Conservation (phyloP, 352 stramenopile genomes). For the Thalassiosira exigua region DNA sequence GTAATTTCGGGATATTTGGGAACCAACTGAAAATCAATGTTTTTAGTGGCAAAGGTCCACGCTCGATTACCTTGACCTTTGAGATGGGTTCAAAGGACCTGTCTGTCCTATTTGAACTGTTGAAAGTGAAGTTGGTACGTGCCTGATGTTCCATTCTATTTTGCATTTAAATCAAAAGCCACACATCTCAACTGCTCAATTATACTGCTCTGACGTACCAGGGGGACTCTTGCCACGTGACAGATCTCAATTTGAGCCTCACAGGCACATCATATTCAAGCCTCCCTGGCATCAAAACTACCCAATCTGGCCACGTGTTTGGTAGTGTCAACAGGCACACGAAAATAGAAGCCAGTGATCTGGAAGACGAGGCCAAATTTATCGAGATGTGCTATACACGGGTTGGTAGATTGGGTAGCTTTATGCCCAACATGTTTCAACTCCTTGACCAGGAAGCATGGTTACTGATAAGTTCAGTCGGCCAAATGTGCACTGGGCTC, state of each 20-base stretch:
- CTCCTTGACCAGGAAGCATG: conserved; percentile 78
- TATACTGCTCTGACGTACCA: conserved; percentile 4
- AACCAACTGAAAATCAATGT: conserved; percentile 66
- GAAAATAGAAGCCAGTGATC: conserved; percentile 26
- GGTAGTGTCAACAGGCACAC: conserved; percentile 66
- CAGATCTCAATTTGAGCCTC: conserved; percentile 13
- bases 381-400: conserved; percentile 71
- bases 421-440: conserved; percentile 68
- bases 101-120: conserved; percentile 55
- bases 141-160: neutral
- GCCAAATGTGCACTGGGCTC: conserved; percentile 74
- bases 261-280: conserved; percentile 34
- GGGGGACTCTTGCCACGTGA: conserved; percentile 9
- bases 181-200: conserved; percentile 2
- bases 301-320: conserved; percentile 72
- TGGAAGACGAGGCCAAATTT: conserved; percentile 72
- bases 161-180: neutral
- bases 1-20: conserved; percentile 64
- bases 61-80: no score
- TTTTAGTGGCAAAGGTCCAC: conserved; percentile 67
- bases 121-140: conserved; percentile 76
- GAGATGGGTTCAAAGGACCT: conserved; percentile 57
- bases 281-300: conserved; percentile 71
- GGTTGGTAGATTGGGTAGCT: conserved; percentile 68
- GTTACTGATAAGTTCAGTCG: conserved; percentile 71